Evolutionary conservation across 176 grass and related monocot genomes (phyloP), one percentile per base, ranked within the genome.

Genomic region (Melocanna baccifera): DNA sequence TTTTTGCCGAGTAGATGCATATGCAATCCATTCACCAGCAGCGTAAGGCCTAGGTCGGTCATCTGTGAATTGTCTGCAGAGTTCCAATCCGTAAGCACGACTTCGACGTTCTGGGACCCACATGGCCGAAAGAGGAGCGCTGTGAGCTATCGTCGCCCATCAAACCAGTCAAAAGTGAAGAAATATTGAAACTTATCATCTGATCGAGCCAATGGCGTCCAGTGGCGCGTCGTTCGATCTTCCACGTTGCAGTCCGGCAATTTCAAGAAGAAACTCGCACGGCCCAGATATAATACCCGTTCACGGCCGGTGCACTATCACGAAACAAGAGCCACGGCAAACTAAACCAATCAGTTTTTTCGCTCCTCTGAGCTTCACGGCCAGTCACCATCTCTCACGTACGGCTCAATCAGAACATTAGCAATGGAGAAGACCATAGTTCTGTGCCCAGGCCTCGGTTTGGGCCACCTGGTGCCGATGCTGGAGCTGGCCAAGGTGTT

Each of bases 401-500:
- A 34, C 32, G 32, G 4, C 32, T 34, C 32, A 9, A 20, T 9
- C 19, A 22, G 2, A 56, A 2, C 53, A 56, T n/a, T 22, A 9
- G 19, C 7, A 20, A 84, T 81, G 88, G 40, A 56, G 52, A 68
- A 81, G 6, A 85, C 40, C 7, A 63, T 93, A 22, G 84, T 93
- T 29, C 36, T 90, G 46, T 93, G 82, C 52, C 48, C 81, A 1
- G 67, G 39, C 19, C 22, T 73, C 23, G 85, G 88, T 19, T 41
- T 85, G 28, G 88, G 91, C 18, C 91, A 90, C 76, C 88, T 90
- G 13, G 45, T 62, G 26, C 77, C 85, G 22, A 88, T 90, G 87
- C 13, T 93, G 3, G 76, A 84, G 68, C 75, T 88, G 22, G 81
- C 86, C 62, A 86, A 83, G 56, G 45, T 78, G 41, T 86, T 86